Evolutionary conservation across 805 yeast genomes (phyloP).

Genomic region (Metschnikowia orientalis): DNA sequence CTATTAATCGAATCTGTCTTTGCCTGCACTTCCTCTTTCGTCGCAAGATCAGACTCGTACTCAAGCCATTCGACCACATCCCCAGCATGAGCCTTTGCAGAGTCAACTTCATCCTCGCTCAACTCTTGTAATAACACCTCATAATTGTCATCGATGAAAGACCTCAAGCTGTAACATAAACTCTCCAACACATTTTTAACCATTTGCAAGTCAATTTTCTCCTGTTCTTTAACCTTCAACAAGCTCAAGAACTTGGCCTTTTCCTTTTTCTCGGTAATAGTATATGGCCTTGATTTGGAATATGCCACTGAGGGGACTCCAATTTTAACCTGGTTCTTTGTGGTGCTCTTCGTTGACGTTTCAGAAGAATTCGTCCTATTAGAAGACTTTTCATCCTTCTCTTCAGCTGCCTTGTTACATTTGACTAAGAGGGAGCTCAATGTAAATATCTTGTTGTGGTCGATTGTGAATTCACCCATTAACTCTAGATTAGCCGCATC

Average conservation of each 20-base stretch:
- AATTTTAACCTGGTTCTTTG: slow-evolving; percentile 21
- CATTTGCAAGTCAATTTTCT: slow-evolving; percentile 51
- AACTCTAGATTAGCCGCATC: slow-evolving; percentile 23
- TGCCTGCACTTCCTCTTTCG: slow-evolving; percentile 23
- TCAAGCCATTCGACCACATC: slow-evolving; percentile 76
- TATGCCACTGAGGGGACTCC: slow-evolving; percentile 47
- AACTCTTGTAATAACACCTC: slow-evolving; percentile 34
- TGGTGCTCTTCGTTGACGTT: slow-evolving; percentile 16
- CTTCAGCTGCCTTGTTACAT: slow-evolving; percentile 28
- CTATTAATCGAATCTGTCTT: slow-evolving; percentile 22
- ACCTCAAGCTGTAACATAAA: slow-evolving; percentile 64
- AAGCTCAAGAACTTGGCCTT: slow-evolving; percentile 46
- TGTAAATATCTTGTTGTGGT: slow-evolving; percentile 47
- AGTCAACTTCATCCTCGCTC: slow-evolving; percentile 36
- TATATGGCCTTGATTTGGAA: slow-evolving; percentile 30
- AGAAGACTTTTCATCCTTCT: slow-evolving; percentile 12
- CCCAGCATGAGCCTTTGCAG: slow-evolving; percentile 28
- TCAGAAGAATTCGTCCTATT: slow-evolving; percentile 12
- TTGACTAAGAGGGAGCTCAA: slow-evolving; percentile 42
- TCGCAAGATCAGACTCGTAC: slow-evolving; percentile 56
- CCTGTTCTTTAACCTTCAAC: slow-evolving; percentile 53
- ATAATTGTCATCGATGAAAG: slow-evolving; percentile 51
- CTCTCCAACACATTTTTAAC: slow-evolving; percentile 68
- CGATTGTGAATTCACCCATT: slow-evolving; percentile 42
- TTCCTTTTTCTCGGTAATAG: slow-evolving; percentile 37